Conservation (phyloP, 495 filamentous ascomycete species). For the Terfezia claveryi region DNA sequence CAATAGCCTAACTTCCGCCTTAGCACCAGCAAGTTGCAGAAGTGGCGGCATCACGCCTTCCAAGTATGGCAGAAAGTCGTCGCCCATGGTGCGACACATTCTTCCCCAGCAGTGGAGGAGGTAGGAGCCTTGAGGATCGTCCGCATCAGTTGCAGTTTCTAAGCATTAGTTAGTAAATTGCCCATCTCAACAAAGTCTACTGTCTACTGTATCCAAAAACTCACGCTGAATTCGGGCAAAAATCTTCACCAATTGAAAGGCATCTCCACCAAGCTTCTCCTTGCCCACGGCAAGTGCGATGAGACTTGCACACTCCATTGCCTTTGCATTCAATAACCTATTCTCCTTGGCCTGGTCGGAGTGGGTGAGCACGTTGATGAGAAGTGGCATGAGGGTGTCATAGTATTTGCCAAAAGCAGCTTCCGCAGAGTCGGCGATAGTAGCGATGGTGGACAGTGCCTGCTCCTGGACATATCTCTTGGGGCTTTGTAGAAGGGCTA, state of each 20-base stretch:
- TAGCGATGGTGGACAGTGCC: slow-evolving; percentile 92
- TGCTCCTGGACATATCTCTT: slow-evolving; percentile 98
- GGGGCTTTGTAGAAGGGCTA: slow-evolving; percentile 62
- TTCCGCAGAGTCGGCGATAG: slow-evolving; percentile 94
- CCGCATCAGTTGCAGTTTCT: slow-evolving; percentile 64
- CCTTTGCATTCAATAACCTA: slow-evolving; percentile 77
- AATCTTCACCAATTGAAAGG: slow-evolving; percentile 61
- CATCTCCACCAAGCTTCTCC: slow-evolving; percentile 72
- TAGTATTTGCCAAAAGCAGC: slow-evolving; percentile 92
- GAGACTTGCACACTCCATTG: slow-evolving; percentile 97
- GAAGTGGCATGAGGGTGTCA: slow-evolving; percentile 75
- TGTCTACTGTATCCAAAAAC: not conserved
- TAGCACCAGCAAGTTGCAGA: slow-evolving; percentile 72
- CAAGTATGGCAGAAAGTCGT: slow-evolving; percentile 80
- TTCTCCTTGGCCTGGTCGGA: slow-evolving; percentile 69
- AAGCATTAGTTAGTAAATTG: not conserved
- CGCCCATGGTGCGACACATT: slow-evolving; percentile 85
- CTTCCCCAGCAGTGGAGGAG: slow-evolving; percentile 98
- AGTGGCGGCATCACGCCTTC: slow-evolving; percentile 87
- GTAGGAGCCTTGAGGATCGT: slow-evolving; percentile 93
- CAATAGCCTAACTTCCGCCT: slow-evolving; percentile 90
- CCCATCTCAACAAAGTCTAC: no score
- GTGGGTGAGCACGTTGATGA: slow-evolving; percentile 55
- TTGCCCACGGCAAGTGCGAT: slow-evolving; percentile 92
- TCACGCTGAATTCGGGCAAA: slow-evolving; percentile 61